Evolutionary conservation across 2,329 filamentous ascomycete genomes (phyloP), one percentile per base, ranked within the genome.

Genomic region (Curvularia verruculosa): DNA sequence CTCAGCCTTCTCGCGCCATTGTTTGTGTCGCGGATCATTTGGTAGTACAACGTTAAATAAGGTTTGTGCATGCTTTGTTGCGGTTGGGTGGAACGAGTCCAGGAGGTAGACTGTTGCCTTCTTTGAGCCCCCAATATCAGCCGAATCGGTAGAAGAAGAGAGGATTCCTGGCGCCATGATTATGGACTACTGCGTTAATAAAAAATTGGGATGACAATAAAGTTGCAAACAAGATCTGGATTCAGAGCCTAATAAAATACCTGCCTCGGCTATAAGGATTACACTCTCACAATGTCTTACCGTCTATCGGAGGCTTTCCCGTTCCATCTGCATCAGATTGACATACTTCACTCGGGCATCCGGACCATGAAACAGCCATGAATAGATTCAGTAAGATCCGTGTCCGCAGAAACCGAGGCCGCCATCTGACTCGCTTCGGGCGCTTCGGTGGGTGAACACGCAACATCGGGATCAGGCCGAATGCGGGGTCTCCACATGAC

Each of bases 1-100:
- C 2, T 74, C 62, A 0, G 79, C 80, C 3, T 81, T 75, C 19
- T 76, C 58, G 9, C 72, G 69, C 80, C 79, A 82, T n/a, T 77
- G 65, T 1, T 56, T 31, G 31, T 78, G 69, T 1, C 72, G 70
- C 1, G 74, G 67, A 23, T 79, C 69, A 10, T 63, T 67, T 0
- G 73, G 70, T 0, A 74, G 66, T 39, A 82, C 69, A 7, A 75
- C 67, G 12, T 80, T 72, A 66, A 81, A 82, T 15, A 76, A 60
- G 3, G 71, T 64, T 48, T 76, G 68, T 5, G 72, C 74, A 43
- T 75, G 76, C 21, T 65, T 64, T 4, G 75, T 59, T 5, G 78
- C 79, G 34, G 68, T 54, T 0, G 75, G 73, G 49, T 79, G 77
- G 48, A 79, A 78, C 2, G 43, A 60, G 41, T 81, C 78, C 3